Base-by-base conservation (phyloP, 345 rosid genomes). In the Carallia brachiata region DNA sequence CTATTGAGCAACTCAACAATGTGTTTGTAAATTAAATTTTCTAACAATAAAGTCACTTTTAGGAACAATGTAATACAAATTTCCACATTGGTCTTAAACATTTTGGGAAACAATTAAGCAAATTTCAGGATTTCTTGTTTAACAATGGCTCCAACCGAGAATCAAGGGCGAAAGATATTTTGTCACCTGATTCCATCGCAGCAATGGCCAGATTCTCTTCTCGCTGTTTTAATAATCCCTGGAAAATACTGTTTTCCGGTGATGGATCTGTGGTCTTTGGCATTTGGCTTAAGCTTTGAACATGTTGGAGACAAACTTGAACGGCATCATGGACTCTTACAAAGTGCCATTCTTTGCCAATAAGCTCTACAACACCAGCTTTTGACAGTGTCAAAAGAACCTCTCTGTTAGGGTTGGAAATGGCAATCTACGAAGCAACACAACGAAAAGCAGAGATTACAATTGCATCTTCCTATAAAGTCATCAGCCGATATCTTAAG, bases 301-400 rank as follows among this genome's bases (percentile, higher is more conserved):
- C 92, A 54, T 78, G 89, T 50, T 79, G 93, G 48, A 95, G 98
- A 84, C 99, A 92, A 50, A 95, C 91, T 79, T 92, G 99, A 36
- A 95, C 99, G 0, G 97, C 97, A 67, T 95, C 99, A 12, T 95
- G 98, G 16, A 90, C 92, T 68, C 99, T 82, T 55, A 95, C 99
- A 57, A 89, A 95, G 87, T 73, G 87, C 97, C 99, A 90, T 61
- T 95, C 97, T 72, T 95, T 92, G 5, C 99, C 98, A 34, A 95
- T 85, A 44, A 86, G 84, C 36, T 90, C 94, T 13, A 92, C 88
- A 30, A 87, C 69, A 53, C 91, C 97, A 52, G 99, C 78, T 78
- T 81, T 95, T 53, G 96, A 80, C 71, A 95, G 75, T 36, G 89
- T 92, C 75, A 90, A 78, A 16, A 92, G 87, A 62, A 90, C 97